Conservation (phyloP, 257 asterid species). For the Primulina eburnea region DNA sequence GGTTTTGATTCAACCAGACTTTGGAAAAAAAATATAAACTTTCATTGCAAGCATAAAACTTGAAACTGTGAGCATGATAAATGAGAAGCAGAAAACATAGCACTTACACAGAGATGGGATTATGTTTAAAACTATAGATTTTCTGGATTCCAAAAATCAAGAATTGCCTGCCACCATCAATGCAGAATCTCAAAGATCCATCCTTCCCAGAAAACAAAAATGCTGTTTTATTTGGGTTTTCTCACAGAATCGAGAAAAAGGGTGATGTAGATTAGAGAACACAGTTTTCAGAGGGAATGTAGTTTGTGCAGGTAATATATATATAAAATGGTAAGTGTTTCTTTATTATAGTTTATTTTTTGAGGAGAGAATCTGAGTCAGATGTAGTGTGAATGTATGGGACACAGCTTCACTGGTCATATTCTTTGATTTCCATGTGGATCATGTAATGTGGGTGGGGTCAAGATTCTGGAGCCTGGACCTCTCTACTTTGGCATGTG, state of each 20-base stretch:
- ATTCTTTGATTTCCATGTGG: conserved; percentile 58
- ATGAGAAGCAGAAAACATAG: conserved; percentile 23
- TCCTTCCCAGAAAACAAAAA: conserved; percentile 24
- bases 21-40: background rate
- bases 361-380: conserved; percentile 43
- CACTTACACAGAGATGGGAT: conserved; percentile 40
- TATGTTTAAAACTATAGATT: conserved; percentile 28
- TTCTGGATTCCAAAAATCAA: conserved; percentile 25
- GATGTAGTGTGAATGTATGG: conserved; percentile 66
- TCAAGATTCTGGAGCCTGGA: conserved; percentile 41
- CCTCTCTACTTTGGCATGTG: conserved; percentile 74
- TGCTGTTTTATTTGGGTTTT: conserved; percentile 23
- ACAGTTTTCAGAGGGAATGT: conserved; percentile 42
- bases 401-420: conserved; percentile 45
- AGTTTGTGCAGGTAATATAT: conserved; percentile 30
- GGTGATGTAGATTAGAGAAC: conserved; percentile 34
- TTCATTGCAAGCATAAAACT: background rate
- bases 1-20: background rate
- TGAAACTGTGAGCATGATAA: conserved; percentile 2
- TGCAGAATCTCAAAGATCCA: background rate
- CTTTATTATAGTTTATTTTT: background rate
- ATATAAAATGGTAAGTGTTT: background rate
- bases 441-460: conserved; percentile 57
- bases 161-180: conserved; percentile 2
- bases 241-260: conserved; percentile 27